Evolutionary conservation across 257 asterid species (phyloP), one percentile per base, ranked within the genome.

Genomic region (Plantago elongata): DNA sequence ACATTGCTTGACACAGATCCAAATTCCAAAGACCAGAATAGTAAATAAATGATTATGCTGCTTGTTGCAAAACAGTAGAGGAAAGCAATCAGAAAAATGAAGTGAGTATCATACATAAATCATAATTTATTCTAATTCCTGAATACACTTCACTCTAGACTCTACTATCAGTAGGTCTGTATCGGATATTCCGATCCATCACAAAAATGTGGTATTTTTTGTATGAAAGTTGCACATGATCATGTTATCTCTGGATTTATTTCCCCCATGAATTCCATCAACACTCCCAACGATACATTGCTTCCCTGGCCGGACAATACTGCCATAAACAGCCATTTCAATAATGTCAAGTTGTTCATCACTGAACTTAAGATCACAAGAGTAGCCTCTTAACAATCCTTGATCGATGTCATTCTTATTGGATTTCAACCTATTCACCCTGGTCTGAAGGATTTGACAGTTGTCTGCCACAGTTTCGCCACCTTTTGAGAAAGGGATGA

Each of bases 391-490:
- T 75, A 87, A 74, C 57, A 72, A 72, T 66, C 60, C 67, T 48
- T 73, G 72, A 45, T 68, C 81, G 56, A 77, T 58, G 58, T 62
- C 82, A 64, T 70, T 73, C 76, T 81, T 72, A 78, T 84, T 72
- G 9, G 94, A 78, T 64, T 86, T 89, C 74, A 78, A 76, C 75
- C 94, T 83, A 79, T 87, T 89, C 14, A 80, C 97, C 81, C 89
- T 78, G 66, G 92, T 89, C 75, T 87, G 95, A 69, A 89, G 92
- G 71, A 87, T 79, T 68, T 89, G 95, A 63, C 97, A 89, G 68
- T 89, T 89, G 60, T 70, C 92, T 14, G 34, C 82, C 69, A 83
- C 84, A 56, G 94, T 83, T 51, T 75, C 74, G 60, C 92, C 97
- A 58, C 89, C 89, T 76, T 72, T 83, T 45, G 92, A 83, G 79